Evolutionary conservation across 768 basidiomycete species (phyloP).

Genomic region (Leccinum ochraceum): DNA sequence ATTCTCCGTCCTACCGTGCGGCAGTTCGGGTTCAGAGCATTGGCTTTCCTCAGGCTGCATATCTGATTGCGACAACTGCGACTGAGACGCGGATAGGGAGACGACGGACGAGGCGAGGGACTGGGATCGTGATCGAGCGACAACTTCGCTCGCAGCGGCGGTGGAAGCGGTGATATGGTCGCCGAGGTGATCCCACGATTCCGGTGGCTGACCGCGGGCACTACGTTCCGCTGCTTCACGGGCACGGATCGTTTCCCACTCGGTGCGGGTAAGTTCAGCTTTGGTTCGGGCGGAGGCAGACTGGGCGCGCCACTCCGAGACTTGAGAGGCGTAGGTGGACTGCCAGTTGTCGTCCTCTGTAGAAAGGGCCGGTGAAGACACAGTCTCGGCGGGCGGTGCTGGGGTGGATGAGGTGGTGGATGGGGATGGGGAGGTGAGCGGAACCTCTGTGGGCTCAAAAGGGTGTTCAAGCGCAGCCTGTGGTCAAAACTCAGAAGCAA

Average conservation of each 20-base stretch:
- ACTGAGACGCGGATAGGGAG: slow-evolving; percentile 17
- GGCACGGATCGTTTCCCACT: slow-evolving; percentile 66
- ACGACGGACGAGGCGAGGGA: slow-evolving; percentile 22
- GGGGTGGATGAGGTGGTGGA: background rate
- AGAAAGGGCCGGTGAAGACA: background rate
- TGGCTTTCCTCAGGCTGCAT: slow-evolving; percentile 33
- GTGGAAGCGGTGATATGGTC: slow-evolving; percentile 26
- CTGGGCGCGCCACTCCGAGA: slow-evolving; percentile 69
- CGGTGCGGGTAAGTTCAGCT: slow-evolving; percentile 69
- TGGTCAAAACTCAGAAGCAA: background rate
- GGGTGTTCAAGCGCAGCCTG: slow-evolving; percentile 30
- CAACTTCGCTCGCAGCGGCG: slow-evolving; percentile 19
- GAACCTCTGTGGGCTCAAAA: slow-evolving; percentile 28
- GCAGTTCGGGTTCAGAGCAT: slow-evolving; percentile 1
- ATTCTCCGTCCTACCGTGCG: slow-evolving; percentile 15
- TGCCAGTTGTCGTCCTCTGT: slow-evolving; percentile 56
- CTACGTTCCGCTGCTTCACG: slow-evolving; percentile 47
- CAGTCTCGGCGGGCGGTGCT: background rate
- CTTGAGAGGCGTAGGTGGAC: slow-evolving; percentile 64
- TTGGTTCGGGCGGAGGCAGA: slow-evolving; percentile 72
- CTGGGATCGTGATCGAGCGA: slow-evolving; percentile 20
- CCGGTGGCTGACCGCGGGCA: slow-evolving; percentile 22
- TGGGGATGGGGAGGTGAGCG: slow-evolving; percentile 8
- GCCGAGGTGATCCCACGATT: slow-evolving; percentile 27
- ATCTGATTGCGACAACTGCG: slow-evolving; percentile 12